phyloP scores from a whole-genome alignment of 352 stramenopile genomes.

The Pilasporangium apinafurcum region DNA sequence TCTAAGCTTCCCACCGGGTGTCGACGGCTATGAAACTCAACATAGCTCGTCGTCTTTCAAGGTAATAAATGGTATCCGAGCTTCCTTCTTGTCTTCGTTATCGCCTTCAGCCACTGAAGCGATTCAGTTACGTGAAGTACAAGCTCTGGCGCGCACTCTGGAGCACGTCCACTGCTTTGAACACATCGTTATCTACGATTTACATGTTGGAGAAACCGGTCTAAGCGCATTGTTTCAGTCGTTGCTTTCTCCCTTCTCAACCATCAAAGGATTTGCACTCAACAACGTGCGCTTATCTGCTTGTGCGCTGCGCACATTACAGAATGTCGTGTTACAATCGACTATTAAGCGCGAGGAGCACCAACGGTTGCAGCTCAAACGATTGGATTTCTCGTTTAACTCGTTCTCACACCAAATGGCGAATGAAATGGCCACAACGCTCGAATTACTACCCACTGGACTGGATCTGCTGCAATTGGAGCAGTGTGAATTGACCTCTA shows the following conservation, averaged over 20 bases:
- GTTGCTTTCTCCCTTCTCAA: slow-evolving; percentile 26
- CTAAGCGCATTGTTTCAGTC: slow-evolving; percentile 45
- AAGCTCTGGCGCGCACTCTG: slow-evolving; percentile 35
- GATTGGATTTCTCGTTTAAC: slow-evolving; percentile 68
- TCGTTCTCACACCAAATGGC: slow-evolving; percentile 43
- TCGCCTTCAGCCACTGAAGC: slow-evolving; percentile 1
- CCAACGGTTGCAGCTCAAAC: slow-evolving; percentile 19
- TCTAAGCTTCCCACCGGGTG: slow-evolving; percentile 23
- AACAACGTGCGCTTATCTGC: slow-evolving; percentile 41
- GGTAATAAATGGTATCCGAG: background rate
- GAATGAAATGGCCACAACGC: slow-evolving; percentile 30
- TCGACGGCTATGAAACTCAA: slow-evolving; percentile 21
- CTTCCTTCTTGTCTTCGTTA: background rate
- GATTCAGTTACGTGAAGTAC: slow-evolving; percentile 30
- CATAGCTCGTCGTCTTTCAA: background rate
- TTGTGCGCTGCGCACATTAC: slow-evolving; percentile 30
- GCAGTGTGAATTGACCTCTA: slow-evolving; percentile 27
- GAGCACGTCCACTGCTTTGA: slow-evolving; percentile 33
- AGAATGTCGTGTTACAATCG: slow-evolving; percentile 49
- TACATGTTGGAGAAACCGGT: slow-evolving; percentile 30
- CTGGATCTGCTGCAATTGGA: slow-evolving; percentile 59
- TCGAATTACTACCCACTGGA: slow-evolving; percentile 35
- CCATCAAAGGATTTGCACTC: slow-evolving; percentile 29
- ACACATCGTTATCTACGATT: slow-evolving; percentile 39
- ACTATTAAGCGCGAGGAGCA: slow-evolving; percentile 26